Percentiles rank a stretch among this genome's conserved stretches.
Evolutionary conservation across 2,329 filamentous ascomycete genomes (phyloP).

Genomic region (Endocalyx cinctus): DNA sequence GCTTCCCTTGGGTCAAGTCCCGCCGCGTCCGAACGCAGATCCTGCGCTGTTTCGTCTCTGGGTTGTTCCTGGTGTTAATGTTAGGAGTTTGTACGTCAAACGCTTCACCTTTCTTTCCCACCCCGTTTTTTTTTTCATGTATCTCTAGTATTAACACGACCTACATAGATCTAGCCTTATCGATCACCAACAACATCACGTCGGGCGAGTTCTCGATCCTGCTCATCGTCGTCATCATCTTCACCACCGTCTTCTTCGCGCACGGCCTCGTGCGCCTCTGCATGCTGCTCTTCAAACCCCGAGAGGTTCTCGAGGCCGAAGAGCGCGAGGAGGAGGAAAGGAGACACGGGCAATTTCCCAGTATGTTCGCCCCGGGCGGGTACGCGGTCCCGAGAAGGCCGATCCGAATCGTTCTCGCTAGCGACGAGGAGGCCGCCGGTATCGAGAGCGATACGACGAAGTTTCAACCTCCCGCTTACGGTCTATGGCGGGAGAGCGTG

Average conservation of each 20-base stretch:
- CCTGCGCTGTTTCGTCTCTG: constrained; percentile 60
- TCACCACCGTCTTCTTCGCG: constrained; percentile 73
- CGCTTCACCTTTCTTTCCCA: too few species aligned
- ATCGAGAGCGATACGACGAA: constrained; percentile 52
- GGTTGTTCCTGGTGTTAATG: constrained; percentile 53
- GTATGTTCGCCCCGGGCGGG: constrained; percentile 50
- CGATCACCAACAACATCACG: constrained; percentile 58
- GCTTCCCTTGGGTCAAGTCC: constrained; percentile 53
- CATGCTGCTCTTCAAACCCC: constrained; percentile 56
- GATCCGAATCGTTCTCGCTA: constrained; percentile 70
- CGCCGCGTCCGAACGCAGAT: constrained; percentile 50
- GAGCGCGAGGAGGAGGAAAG: constrained; percentile 10
- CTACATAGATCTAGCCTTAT: constrained; percentile 64
- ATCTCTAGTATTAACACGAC: neutral
- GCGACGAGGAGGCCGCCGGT: constrained; percentile 66
- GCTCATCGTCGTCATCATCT: constrained; percentile 71
- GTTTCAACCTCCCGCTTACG: constrained; percentile 75
- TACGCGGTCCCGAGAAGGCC: constrained; percentile 69
- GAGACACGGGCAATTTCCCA: neutral
- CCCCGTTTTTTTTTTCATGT: neutral
- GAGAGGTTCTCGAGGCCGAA: constrained; percentile 25
- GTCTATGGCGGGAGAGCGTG: constrained; percentile 77
- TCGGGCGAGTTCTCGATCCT: constrained; percentile 73
- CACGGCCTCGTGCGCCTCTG: constrained; percentile 72
- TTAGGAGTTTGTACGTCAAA: constrained; percentile 67